Conservation (phyloP, 2,329 filamentous ascomycete genomes). For the Aspergillaceae sp. region DNA sequence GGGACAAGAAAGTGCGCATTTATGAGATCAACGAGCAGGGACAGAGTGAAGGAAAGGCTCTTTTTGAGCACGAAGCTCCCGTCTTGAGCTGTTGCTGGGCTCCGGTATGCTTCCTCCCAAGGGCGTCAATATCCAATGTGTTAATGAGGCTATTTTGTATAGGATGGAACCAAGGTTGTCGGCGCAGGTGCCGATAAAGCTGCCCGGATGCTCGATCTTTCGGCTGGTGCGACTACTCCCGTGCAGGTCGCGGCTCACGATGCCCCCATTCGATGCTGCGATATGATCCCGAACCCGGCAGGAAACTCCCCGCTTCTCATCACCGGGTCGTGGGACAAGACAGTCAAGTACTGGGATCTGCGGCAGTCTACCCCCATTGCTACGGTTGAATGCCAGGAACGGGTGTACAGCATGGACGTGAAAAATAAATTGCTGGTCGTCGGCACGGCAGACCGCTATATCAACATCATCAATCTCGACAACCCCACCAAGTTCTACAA, state of each 20-base stretch:
- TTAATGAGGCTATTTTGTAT: constrained; percentile 9
- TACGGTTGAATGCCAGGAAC: constrained; percentile 42
- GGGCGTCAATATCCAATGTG: constrained; percentile 2
- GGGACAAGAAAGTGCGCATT: constrained; percentile 97
- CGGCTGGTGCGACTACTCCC: constrained; percentile 43
- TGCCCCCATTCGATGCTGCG: constrained; percentile 66
- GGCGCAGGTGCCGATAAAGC: constrained; percentile 87
- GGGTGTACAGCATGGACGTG: constrained; percentile 80
- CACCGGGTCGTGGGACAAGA: constrained; percentile 63
- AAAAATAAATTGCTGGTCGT: constrained; percentile 81
- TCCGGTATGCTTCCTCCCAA: constrained; percentile 52
- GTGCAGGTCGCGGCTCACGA: constrained; percentile 77
- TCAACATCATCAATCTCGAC: constrained; percentile 87
- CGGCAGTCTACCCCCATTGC: constrained; percentile 41
- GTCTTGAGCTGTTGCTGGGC: constrained; percentile 82
- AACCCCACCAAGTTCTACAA: constrained; percentile 91
- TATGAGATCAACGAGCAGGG: constrained; percentile 79
- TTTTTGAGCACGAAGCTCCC: constrained; percentile 77
- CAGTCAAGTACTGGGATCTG: constrained; percentile 50
- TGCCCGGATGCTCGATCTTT: constrained; percentile 78
- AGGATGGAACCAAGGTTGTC: constrained; percentile 87
- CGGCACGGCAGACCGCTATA: constrained; percentile 88
- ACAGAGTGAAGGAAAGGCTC: constrained; percentile 72
- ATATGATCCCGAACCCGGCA: constrained; percentile 61
- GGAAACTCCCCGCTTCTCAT: constrained; percentile 65